These are phyloP conservation scores for Vigna hirtella DNA, from an alignment of 306 rosid genomes.

Conservation along the genomic window DNA sequence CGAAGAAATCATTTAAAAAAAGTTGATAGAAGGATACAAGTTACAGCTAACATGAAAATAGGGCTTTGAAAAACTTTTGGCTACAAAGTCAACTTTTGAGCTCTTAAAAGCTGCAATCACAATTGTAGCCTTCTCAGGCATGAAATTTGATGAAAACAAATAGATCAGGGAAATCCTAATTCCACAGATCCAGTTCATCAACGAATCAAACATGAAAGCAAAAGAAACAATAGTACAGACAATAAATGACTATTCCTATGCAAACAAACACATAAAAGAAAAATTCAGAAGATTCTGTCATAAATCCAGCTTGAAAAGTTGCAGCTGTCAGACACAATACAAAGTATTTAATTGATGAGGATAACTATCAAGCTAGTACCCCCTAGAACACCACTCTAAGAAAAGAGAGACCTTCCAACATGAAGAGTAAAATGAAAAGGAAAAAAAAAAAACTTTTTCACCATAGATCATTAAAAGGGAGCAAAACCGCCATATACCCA, in stretches of 20 bases:
- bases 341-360: not conserved
- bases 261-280: not conserved
- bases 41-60: not conserved
- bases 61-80: not conserved
- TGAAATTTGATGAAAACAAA: not conserved
- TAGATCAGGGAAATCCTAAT: slow-evolving; percentile 12
- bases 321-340: not conserved
- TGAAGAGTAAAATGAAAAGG: not conserved
- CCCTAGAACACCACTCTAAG: not conserved
- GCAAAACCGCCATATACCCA: not conserved
- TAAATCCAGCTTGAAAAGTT: slow-evolving; percentile 11
- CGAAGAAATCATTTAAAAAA: not conserved
- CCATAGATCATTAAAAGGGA: slow-evolving; percentile 4
- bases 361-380: not conserved
- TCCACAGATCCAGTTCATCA: slow-evolving; percentile 23
- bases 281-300: not conserved
- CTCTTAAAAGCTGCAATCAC: not conserved
- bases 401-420: not conserved
- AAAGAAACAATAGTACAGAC: not conserved
- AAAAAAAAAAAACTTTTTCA: not conserved
- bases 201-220: slow-evolving; percentile 3
- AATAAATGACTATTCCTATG: not conserved
- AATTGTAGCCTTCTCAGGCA: not conserved
- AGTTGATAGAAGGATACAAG: not conserved
- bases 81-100: not conserved